A percentile compares a stretch with the other conserved stretches of the same genome.
phyloP scores from a whole-genome alignment of 768 basidiomycete genomes.

The Chiua virens region DNA sequence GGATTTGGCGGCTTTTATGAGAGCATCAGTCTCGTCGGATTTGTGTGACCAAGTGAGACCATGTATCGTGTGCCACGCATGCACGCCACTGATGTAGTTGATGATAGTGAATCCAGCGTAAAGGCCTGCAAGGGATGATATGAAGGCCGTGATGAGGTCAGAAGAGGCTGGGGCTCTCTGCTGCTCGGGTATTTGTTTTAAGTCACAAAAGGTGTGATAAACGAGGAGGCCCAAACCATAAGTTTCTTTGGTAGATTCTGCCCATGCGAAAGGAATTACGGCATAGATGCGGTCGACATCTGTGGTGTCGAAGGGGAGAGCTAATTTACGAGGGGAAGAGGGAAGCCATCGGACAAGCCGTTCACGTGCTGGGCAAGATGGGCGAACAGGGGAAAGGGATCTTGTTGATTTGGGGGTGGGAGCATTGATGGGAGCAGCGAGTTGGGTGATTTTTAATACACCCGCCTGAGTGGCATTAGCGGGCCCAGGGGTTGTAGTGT shows the following conservation, averaged over 20 bases:
- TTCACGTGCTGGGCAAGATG: too few species aligned
- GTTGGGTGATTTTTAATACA: too few species aligned
- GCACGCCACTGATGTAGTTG: constrained; percentile 16
- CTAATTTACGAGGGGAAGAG: too few species aligned
- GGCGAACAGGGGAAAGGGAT: too few species aligned
- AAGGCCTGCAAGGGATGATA: neutral
- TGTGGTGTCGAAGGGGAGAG: too few species aligned
- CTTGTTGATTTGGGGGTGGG: too few species aligned
- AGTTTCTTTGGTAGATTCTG: neutral
- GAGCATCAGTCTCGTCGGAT: constrained; percentile 6
- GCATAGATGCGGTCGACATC: too few species aligned
- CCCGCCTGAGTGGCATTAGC: too few species aligned
- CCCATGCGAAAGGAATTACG: neutral
- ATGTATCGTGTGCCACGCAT: constrained; percentile 31
- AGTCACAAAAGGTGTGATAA: constrained; percentile 24
- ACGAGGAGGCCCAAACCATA: neutral
- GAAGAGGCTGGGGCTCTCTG: neutral
- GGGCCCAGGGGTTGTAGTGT: too few species aligned
- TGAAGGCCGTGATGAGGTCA: constrained; percentile 13
- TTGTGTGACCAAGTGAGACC: constrained; percentile 14
- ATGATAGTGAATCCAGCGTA: constrained; percentile 10
- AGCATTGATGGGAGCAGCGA: too few species aligned
- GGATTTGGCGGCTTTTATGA: constrained; percentile 15
- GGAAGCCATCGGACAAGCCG: too few species aligned
- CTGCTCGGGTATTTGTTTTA: constrained; percentile 1